phyloP scores from a whole-genome alignment of 73 alveolate genomes.

The Effrenium voratum region DNA sequence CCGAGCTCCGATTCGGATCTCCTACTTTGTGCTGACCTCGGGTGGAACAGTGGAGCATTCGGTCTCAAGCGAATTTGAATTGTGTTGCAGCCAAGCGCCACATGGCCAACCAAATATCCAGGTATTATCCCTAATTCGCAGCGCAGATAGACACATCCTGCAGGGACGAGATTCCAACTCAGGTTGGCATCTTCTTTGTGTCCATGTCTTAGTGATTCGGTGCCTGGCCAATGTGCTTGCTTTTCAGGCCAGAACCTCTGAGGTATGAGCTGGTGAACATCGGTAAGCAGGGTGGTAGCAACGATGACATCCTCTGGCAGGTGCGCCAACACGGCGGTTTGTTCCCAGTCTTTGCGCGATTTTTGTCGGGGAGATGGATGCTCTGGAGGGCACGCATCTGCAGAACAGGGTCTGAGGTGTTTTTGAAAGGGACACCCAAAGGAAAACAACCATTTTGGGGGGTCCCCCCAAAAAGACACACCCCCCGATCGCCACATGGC shows the following conservation, averaged over 20 bases:
- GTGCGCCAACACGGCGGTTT: neutral
- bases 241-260: neutral
- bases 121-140: too few relatives aligned
- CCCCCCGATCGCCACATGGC: too few relatives aligned
- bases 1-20: constrained; percentile 74
- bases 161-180: neutral
- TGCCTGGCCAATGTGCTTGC: neutral
- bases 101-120: too few relatives aligned
- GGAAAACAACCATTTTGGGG: too few relatives aligned
- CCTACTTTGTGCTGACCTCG: constrained; percentile 28
- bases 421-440: too few relatives aligned
- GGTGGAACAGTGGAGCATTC: too few relatives aligned
- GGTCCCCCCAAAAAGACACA: too few relatives aligned
- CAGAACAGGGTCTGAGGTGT: neutral
- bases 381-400: neutral
- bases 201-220: neutral
- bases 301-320: constrained; percentile 2
- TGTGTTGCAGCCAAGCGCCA: neutral
- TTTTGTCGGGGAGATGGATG: neutral
- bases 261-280: constrained; percentile 63
- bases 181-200: constrained; percentile 58
- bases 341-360: neutral
- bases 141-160: too few relatives aligned
- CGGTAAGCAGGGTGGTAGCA: constrained; percentile 17
- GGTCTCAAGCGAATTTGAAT: too few relatives aligned